Evolutionary conservation across 108 stramenopile genomes (phyloP).

Genomic region (Nannochloropsis granulata): DNA sequence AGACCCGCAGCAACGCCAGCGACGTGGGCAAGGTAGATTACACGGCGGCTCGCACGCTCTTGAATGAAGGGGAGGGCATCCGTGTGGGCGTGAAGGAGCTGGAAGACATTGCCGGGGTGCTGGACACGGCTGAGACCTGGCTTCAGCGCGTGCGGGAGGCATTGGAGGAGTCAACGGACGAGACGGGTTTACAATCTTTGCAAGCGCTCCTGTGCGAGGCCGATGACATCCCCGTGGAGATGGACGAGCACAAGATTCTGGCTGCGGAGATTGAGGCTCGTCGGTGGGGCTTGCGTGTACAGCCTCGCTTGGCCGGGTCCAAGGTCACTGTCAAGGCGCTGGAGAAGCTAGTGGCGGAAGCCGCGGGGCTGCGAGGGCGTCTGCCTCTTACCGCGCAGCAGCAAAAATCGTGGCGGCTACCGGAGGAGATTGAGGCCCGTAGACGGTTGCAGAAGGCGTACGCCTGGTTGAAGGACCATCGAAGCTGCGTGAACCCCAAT

Average conservation of each 20-base stretch:
- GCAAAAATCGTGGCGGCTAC: neutral
- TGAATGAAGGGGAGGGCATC: neutral
- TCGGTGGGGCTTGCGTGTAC: slow-evolving; percentile 15
- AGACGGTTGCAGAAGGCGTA: neutral
- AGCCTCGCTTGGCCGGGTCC: neutral
- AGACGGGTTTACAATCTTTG: slow-evolving; percentile 3
- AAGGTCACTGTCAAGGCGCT: neutral
- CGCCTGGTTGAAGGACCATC: neutral
- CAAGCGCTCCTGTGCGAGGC: slow-evolving; percentile 13
- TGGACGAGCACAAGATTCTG: slow-evolving; percentile 28
- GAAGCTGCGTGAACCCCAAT: neutral
- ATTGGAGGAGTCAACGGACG: slow-evolving; percentile 12
- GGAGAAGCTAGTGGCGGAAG: slow-evolving; percentile 10
- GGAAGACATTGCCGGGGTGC: slow-evolving; percentile 9
- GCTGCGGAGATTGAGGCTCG: slow-evolving; percentile 23
- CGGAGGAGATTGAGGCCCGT: neutral
- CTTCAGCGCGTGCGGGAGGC: slow-evolving; percentile 16
- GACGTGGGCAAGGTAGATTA: slow-evolving; percentile 21
- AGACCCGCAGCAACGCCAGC: slow-evolving; percentile 10
- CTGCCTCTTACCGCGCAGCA: neutral
- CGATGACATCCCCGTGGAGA: slow-evolving; percentile 15
- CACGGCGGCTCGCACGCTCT: slow-evolving; percentile 4
- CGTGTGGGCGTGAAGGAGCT: slow-evolving; percentile 29
- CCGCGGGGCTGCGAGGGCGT: neutral
- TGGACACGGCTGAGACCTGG: slow-evolving; percentile 28